Evolutionary conservation across 345 rosid species (phyloP).

Genomic region (Hibiscus tridactylites): DNA sequence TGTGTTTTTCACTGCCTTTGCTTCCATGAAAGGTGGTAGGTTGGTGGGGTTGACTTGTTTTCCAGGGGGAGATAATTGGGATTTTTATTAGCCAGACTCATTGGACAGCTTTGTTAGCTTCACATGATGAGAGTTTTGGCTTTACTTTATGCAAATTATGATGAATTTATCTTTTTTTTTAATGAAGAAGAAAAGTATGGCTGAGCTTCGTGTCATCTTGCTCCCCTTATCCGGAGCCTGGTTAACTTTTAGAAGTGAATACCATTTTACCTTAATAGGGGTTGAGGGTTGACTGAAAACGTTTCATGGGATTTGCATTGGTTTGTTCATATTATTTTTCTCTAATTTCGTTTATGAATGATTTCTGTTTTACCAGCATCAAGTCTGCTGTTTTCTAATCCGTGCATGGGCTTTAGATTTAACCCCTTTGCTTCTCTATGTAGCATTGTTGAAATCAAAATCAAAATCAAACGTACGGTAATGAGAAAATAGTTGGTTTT

Average conservation of each 20-base stretch:
- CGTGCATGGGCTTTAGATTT: conserved; percentile 5
- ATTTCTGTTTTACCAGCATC: conserved; percentile 2
- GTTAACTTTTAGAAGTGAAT: conserved; percentile 6
- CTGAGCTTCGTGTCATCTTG: conserved; percentile 16
- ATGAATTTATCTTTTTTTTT: conserved; percentile 5
- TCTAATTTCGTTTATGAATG: background rate
- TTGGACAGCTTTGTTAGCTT: conserved; percentile 19
- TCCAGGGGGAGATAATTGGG: conserved; percentile 12
- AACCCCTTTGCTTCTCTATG: background rate
- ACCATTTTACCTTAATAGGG: background rate
- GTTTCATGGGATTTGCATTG: background rate
- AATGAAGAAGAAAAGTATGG: background rate
- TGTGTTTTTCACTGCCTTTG: conserved; percentile 8
- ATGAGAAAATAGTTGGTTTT: background rate
- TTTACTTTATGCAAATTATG: conserved; percentile 11
- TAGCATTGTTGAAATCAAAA: background rate
- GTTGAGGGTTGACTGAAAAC: conserved; percentile 11
- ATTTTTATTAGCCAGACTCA: conserved; percentile 15
- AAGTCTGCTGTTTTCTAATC: conserved; percentile 1
- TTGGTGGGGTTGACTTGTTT: conserved; percentile 78
- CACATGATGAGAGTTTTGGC: conserved; percentile 10
- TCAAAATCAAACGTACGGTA: background rate
- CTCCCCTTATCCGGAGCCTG: conserved; percentile 10
- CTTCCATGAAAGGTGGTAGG: conserved; percentile 73
- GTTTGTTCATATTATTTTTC: background rate